Conservation (phyloP, 371 early-diverging fungal species). For the Aphelidium insulamus region DNA sequence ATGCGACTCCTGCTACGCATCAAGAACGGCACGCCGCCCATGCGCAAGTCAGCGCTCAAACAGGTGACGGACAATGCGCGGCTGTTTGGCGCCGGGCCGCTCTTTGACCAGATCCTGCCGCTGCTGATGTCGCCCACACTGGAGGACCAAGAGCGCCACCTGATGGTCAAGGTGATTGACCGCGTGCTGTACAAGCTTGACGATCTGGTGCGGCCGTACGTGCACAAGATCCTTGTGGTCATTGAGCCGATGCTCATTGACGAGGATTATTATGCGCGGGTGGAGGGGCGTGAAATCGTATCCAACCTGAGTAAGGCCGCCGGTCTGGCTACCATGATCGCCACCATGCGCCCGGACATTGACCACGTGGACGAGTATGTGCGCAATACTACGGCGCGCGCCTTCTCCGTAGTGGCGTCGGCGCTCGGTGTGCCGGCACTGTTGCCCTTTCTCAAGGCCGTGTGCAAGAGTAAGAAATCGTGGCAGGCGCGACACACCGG, state of each 20-base stretch:
- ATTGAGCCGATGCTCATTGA: slow-evolving; percentile 93
- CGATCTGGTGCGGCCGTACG: slow-evolving; percentile 84
- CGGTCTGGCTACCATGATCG: slow-evolving; percentile 92
- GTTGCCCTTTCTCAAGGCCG: slow-evolving; percentile 86
- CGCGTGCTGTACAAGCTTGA: slow-evolving; percentile 85
- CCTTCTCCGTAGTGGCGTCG: slow-evolving; percentile 89
- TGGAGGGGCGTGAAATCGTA: slow-evolving; percentile 94
- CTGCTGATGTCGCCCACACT: slow-evolving; percentile 86
- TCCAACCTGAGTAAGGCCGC: slow-evolving; percentile 92
- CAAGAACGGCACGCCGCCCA: slow-evolving; percentile 91
- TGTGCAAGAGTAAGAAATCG: slow-evolving; percentile 79
- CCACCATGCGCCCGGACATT: slow-evolving; percentile 94
- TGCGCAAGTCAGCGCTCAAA: slow-evolving; percentile 76
- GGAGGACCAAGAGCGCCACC: slow-evolving; percentile 94
- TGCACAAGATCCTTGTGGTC: slow-evolving; percentile 91
- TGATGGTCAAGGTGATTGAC: slow-evolving; percentile 91
- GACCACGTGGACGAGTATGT: slow-evolving; percentile 95
- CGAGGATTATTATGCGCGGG: slow-evolving; percentile 90
- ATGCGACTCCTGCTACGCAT: slow-evolving; percentile 83
- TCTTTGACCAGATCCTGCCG: slow-evolving; percentile 91
- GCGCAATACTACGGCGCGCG: slow-evolving; percentile 91
- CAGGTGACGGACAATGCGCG: slow-evolving; percentile 89
- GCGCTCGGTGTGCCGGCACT: slow-evolving; percentile 88
- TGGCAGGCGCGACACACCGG: slow-evolving; percentile 98
- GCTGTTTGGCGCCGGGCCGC: slow-evolving; percentile 78